phyloP scores from a whole-genome alignment of 2,329 filamentous ascomycete species.

The Penicillium sclerotigenum region DNA sequence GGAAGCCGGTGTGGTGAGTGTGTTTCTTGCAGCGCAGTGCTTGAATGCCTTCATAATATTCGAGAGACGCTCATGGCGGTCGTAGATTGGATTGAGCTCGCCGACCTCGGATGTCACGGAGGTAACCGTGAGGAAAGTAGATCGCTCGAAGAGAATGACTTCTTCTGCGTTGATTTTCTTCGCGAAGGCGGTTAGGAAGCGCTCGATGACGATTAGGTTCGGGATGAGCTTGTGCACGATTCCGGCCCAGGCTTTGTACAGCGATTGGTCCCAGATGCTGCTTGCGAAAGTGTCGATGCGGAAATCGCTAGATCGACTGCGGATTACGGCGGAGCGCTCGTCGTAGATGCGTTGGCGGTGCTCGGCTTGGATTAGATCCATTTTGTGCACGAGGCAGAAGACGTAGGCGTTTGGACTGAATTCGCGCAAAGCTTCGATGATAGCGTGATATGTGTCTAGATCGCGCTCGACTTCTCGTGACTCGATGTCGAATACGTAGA shows the following conservation, averaged over 20 bases:
- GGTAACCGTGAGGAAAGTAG: slow-evolving; percentile 94
- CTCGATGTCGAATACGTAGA: slow-evolving; percentile 99
- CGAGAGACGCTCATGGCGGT: slow-evolving; percentile 90
- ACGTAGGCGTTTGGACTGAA: slow-evolving; percentile 78
- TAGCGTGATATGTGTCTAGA: slow-evolving; percentile 84
- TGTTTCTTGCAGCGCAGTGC: slow-evolving; percentile 59
- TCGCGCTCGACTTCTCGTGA: slow-evolving; percentile 92
- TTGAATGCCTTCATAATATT: slow-evolving; percentile 99
- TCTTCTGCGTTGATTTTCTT: slow-evolving; percentile 88
- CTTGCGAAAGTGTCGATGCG: slow-evolving; percentile 86
- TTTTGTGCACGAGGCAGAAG: slow-evolving; percentile 97
- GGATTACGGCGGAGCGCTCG: slow-evolving; percentile 73
- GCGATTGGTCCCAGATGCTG: slow-evolving; percentile 96
- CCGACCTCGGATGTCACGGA: slow-evolving; percentile 77
- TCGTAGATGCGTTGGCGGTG: slow-evolving; percentile 79
- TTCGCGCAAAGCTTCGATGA: slow-evolving; percentile 83
- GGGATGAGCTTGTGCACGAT: slow-evolving; percentile 98
- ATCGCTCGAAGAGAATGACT: slow-evolving; percentile 89
- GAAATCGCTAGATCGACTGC: slow-evolving; percentile 69
- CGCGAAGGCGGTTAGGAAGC: slow-evolving; percentile 76
- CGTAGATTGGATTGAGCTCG: slow-evolving; percentile 77
- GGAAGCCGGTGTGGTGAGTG: slow-evolving; percentile 43
- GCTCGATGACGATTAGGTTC: slow-evolving; percentile 83
- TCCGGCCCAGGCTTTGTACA: slow-evolving; percentile 97
- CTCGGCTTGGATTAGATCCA: slow-evolving; percentile 85